These are phyloP conservation scores for Cordyceps farinosa DNA, from an alignment of 2,329 filamentous ascomycete genomes.

Conservation along the genomic window DNA sequence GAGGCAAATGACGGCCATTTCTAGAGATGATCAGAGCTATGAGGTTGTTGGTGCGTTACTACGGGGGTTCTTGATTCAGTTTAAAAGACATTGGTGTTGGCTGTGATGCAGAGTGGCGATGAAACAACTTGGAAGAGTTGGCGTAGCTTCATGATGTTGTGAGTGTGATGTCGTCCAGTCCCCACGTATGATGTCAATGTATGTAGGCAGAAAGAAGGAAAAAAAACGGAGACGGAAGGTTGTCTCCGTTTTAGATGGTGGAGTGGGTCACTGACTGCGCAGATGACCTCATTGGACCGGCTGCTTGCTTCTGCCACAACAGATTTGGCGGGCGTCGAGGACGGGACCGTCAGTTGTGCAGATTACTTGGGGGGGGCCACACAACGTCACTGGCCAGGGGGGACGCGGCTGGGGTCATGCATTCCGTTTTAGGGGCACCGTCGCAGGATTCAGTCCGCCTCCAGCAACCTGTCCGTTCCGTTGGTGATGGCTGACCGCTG, in stretches of 20 bases:
- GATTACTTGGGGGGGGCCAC: background rate
- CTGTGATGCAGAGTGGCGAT: constrained; percentile 14
- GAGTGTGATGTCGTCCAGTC: background rate
- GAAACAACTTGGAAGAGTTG: background rate
- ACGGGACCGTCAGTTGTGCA: background rate
- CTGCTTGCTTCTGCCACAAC: too few species aligned
- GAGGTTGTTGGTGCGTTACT: background rate
- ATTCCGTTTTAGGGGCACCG: background rate
- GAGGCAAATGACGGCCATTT: background rate
- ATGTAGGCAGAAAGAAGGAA: background rate
- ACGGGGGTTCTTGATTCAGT: background rate
- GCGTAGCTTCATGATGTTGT: background rate
- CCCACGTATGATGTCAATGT: background rate
- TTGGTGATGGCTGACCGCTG: too few species aligned
- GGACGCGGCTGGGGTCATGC: background rate
- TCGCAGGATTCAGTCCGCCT: background rate
- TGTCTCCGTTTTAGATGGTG: constrained; percentile 13
- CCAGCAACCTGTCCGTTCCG: too few species aligned
- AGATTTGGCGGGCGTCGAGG: background rate
- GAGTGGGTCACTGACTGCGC: background rate
- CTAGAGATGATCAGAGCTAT: background rate
- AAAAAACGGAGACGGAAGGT: background rate
- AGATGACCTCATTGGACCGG: constrained; percentile 8
- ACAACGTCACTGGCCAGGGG: background rate
- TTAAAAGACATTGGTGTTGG: background rate